Base-by-base conservation (phyloP, 2,329 filamentous ascomycete genomes). In the Sphaerulina vaccinii region DNA sequence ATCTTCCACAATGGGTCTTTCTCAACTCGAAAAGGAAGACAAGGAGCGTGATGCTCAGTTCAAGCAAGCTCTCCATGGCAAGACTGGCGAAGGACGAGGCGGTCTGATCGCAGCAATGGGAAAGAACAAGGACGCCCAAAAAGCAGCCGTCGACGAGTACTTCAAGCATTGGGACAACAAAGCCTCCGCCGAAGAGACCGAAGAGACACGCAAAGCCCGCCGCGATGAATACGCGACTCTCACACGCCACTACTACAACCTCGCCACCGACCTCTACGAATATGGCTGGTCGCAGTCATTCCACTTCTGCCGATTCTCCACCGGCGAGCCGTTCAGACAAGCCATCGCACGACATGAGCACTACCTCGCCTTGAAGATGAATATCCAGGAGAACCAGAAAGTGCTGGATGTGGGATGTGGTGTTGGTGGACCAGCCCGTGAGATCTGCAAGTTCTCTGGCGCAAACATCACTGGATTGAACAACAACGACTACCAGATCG, bases 401-500 rank as follows among this genome's bases (percentile, higher is more conserved):
- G 92, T 97, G 15, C 79, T 99, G 23, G 93, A 99, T 68, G 93
- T 99, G 54, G 93, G 93, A 56, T 99, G 93, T 67, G 93, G 93
- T 80, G 90, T 97, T 49, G 93, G 93, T 65, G 93, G 93, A 40
- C 93, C 93, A 18, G 93, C 92, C 5, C 84, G 91, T 56, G 91
- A 97, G 77, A 97, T 99, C 65, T 89, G 88, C 75, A 95, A 95
- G 75, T 99, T 99, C 76, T 87, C 89, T 9, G 92, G 88, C 56
- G 87, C 83, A 64, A 90, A 96, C 65, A 82, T 97, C 58, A 86
- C 90, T 19, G 93, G 93, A 37, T 76, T 97, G 70, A 99, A 97
- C 84, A 97, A 96, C 84, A 97, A 97, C 74, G 90, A 96, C 76
- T 99, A 99, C 79, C 93, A 97, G 77, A 96, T 97, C 61, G 83